Conservation (phyloP, 2,329 filamentous ascomycete species). For the Trichoderma semiorbis region DNA sequence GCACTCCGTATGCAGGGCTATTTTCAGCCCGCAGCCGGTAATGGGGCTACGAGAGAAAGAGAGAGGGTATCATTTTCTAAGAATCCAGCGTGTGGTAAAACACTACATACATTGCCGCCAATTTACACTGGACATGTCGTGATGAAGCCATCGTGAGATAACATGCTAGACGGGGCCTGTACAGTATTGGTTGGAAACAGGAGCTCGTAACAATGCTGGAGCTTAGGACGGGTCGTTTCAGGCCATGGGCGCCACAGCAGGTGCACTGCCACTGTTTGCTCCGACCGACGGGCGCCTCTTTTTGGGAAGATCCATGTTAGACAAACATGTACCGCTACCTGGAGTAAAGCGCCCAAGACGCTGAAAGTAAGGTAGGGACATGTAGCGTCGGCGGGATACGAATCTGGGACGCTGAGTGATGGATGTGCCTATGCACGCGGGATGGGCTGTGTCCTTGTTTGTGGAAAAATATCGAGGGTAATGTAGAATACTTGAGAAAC, state of each 20-base stretch:
- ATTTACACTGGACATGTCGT: background rate
- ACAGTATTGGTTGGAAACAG: background rate
- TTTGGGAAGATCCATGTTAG: background rate
- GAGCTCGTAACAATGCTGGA: background rate
- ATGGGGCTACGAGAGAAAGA: background rate
- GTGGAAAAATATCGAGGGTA: background rate
- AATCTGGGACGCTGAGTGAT: background rate
- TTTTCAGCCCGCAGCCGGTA: background rate
- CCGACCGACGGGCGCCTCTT: conserved; percentile 1
- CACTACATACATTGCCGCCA: background rate
- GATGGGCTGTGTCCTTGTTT: background rate
- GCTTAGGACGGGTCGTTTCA: conserved; percentile 15
- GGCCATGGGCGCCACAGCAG: conserved; percentile 1
- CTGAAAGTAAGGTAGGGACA: background rate
- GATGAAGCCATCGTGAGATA: background rate
- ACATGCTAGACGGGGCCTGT: background rate
- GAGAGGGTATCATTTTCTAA: background rate
- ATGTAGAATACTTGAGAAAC: background rate
- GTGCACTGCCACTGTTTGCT: conserved; percentile 15
- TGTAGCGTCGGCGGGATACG: background rate
- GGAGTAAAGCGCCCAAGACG: background rate
- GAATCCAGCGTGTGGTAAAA: background rate
- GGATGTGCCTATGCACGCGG: background rate
- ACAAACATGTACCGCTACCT: background rate
- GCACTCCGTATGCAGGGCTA: background rate